Base-by-base conservation (phyloP, 768 basidiomycete species). In the Lentinula edodes region DNA sequence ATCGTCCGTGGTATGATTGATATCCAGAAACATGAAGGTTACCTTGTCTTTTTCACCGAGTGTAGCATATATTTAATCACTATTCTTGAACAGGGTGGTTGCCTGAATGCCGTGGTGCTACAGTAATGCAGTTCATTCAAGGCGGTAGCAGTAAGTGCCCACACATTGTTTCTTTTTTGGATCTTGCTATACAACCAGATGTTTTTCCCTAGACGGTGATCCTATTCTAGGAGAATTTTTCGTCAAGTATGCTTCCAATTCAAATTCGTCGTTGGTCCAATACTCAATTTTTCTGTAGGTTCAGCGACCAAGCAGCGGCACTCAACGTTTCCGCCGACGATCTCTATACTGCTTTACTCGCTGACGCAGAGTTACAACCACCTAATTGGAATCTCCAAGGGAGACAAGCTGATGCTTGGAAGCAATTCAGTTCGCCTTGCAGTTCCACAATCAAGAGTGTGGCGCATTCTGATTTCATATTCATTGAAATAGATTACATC, bases 1-100 rank as follows among this genome's bases (percentile, higher is more conserved):
- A 85, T 87, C 52, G 85, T 88, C 1, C 75, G 86, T 1, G 86
- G 83, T 0, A 83, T 87, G 83, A 81, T 88, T 60, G 81, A 88
- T 66, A 86, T 88, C 38, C 85, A 87, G 65, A 79, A 80, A 65
- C 77, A 87, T 60, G 85, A 88, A 80, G 86, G 84, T 81, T n/a
- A 41, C n/a, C 28, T 34, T 32, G 7, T 5, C 35, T 20, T 34
- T 20, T 39, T 53, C 13, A 18, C 34, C 35, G 0, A 52, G 3
- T 6, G 9, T 20, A 23, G 51, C 10, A 32, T 20, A 13, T 16
- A 18, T n/a, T 48, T 18, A 1, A 20, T 20, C 20, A 13, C 36
- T 35, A 3, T 39, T 35, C 9, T 50, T 18, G 32, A 28, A 10
- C 61, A 87, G 85, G 86, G 7, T 88, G 85, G 85, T 74, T 88